Evolutionary conservation across 106 monocot species (phyloP), one percentile per base, ranked within the genome.

Genomic region (Platanthera zijinensis): DNA sequence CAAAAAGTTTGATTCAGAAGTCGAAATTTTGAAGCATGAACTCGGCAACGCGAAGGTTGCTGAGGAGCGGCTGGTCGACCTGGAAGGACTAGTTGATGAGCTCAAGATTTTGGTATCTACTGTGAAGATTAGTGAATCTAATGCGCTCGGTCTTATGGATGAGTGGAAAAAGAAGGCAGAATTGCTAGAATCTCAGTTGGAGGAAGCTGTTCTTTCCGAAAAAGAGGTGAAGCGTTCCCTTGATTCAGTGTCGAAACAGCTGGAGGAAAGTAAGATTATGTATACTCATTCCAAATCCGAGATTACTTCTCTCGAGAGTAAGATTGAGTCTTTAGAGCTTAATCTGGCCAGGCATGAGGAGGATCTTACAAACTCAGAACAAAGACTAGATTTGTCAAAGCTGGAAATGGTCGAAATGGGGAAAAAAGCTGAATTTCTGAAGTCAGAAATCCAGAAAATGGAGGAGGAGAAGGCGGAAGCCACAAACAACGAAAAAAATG

Each of bases 111-210:
- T 86, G 78, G 57, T 80, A 52, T 78, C 52, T 14, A 72, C 85
- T 80, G 79, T 83, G 51, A 85, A 87, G 77, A 81, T 17, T 19
- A 77, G 79, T 17, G 87, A 87, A 74, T 59, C 76, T 0, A 30
- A 85, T 61, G 75, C 86, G 19, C 51, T 62, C 50, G 52, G 72
- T 72, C 54, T 82, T 52, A 71, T 79, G 12, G 84, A 86, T 76
- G 84, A 88, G 57, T 84, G 74, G 81, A 92, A 83, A 78, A 89
- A 80, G 74, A 84, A 86, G 57, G 78, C 48, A 0, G 80, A 78
- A 72, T 68, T 49, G 7, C 73, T 84, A 13, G 76, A 86, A 73
- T 48, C 32, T 50, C 77, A 71, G 49, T 72, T 84, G n/a, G 85
- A 81, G 53, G 78, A 87, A 51, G 69, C 78, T 3, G 73, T 69